These are phyloP conservation scores for Yamadazyma blattariae DNA, from an alignment of 1,139 yeast species.

Conservation along the genomic window DNA sequence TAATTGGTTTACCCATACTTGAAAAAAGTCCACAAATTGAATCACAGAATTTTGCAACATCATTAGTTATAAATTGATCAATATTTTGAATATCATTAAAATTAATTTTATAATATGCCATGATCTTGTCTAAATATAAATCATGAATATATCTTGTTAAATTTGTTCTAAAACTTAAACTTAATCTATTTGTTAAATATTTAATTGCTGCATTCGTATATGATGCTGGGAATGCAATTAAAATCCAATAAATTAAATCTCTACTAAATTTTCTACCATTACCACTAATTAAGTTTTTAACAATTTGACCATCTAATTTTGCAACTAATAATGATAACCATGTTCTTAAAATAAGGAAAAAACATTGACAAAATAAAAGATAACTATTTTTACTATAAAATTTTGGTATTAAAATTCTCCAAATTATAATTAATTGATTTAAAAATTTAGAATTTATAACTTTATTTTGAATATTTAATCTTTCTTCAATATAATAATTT, in stretches of 20 bases:
- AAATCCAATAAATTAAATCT: constrained; percentile 82
- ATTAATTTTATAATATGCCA: constrained; percentile 75
- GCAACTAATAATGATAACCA: constrained; percentile 87
- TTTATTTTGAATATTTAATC: constrained; percentile 29
- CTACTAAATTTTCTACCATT: constrained; percentile 72
- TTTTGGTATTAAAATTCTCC: constrained; percentile 80
- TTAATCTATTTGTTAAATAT: constrained; percentile 71
- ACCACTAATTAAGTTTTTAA: constrained; percentile 83
- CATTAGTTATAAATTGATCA: constrained; percentile 84
- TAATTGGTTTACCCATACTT: constrained; percentile 86
- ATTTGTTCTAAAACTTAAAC: constrained; percentile 82
- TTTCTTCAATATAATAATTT: constrained; percentile 43
- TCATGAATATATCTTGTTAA: constrained; percentile 87
- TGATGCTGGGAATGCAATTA: constrained; percentile 90
- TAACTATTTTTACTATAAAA: constrained; percentile 66
- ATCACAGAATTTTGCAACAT: constrained; percentile 77
- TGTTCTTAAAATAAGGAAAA: constrained; percentile 76
- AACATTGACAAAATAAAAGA: constrained; percentile 66
- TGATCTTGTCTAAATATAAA: constrained; percentile 74
- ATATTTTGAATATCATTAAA: constrained; percentile 41
- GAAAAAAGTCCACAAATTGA: constrained; percentile 83
- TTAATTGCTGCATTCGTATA: constrained; percentile 91
- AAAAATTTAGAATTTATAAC: constrained; percentile 66
- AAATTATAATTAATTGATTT: constrained; percentile 70
- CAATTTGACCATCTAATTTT: constrained; percentile 87